Base-by-base conservation (phyloP, 345 rosid species). In the Gossypium ekmanianum region DNA sequence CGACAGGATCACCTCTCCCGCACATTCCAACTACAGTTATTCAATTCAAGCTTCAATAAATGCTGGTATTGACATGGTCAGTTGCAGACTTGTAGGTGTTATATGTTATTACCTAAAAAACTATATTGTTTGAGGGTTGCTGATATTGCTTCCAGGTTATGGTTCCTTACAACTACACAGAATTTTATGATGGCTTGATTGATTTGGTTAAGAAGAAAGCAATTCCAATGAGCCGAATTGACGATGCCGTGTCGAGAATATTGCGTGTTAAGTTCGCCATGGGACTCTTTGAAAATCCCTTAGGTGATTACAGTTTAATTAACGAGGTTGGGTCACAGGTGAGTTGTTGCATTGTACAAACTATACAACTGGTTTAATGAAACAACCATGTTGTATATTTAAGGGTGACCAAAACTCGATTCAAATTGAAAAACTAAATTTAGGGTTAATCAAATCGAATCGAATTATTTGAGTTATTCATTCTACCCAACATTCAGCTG, bases 221-320 rank as follows among this genome's bases (percentile, higher is more conserved):
- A 74, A 85, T 88, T 45, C 88, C 91, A 50, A 83, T 82, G 86
- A 88, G 83, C 83, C 73, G 91, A 66, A 89, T 88, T 3, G 88
- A 89, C 50, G 94, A 89, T 77, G 91, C 91, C 7, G 91, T 89
- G 18, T 61, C 68, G 26, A 85, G 94, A 72, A 90, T 90, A 43
- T 74, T 90, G 77, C 72, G 90, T 20, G 92, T 90, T 8, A 90
- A 88, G 76, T 86, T 90, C 76, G 71, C 58, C 67, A 90, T 81
- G 90, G 92, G 92, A 34, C 79, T 90, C 41, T 90, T 88, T 65
- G 92, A 89, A 71, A 55, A 71, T 56, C 74, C 74, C 44, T 34
- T 68, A 1, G 72, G 44, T 8, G 72, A 68, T 68, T 68, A 68
- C 14, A 68, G 58, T 68, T 58, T 27, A 50, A 9, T 50, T 9